Percentiles rank a stretch among this genome's conserved stretches.
phyloP scores from a whole-genome alignment of 257 asterid genomes.

The Plantago ovata region DNA sequence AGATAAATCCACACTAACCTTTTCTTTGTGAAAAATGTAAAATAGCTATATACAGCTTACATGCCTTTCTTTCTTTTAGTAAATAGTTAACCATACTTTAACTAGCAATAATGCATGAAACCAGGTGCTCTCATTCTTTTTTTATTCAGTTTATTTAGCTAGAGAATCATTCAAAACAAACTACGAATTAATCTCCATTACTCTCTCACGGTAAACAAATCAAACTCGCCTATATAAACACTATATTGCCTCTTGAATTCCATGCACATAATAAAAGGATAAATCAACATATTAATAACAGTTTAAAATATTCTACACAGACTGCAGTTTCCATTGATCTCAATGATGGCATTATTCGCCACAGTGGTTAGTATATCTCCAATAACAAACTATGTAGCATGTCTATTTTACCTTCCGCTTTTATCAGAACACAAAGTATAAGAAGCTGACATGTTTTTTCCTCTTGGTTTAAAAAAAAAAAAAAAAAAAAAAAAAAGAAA shows the following conservation, averaged over 20 bases:
- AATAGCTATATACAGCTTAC: too few species aligned
- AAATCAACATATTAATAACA: neutral
- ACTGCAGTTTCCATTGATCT: neutral
- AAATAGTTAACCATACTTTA: too few species aligned
- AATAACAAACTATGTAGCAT: neutral
- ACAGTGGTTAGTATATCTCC: slow-evolving; percentile 4
- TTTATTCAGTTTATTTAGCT: too few species aligned
- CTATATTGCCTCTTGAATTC: neutral
- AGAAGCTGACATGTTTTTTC: neutral
- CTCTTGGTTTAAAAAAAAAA: neutral
- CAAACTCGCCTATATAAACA: neutral
- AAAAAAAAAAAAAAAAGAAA: slow-evolving; percentile 3
- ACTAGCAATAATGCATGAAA: too few species aligned
- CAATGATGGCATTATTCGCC: neutral
- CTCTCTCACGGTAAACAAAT: neutral
- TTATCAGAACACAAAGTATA: neutral
- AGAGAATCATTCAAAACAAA: too few species aligned
- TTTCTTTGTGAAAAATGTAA: too few species aligned
- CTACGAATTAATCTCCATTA: too few species aligned
- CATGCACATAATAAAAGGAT: neutral
- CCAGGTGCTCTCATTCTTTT: too few species aligned
- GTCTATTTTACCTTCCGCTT: neutral
- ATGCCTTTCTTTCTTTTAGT: too few species aligned
- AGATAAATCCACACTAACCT: too few species aligned
- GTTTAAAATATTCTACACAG: neutral